Evolutionary conservation across 2,329 filamentous ascomycete genomes (phyloP).

Genomic region (Penicillium concentricum): DNA sequence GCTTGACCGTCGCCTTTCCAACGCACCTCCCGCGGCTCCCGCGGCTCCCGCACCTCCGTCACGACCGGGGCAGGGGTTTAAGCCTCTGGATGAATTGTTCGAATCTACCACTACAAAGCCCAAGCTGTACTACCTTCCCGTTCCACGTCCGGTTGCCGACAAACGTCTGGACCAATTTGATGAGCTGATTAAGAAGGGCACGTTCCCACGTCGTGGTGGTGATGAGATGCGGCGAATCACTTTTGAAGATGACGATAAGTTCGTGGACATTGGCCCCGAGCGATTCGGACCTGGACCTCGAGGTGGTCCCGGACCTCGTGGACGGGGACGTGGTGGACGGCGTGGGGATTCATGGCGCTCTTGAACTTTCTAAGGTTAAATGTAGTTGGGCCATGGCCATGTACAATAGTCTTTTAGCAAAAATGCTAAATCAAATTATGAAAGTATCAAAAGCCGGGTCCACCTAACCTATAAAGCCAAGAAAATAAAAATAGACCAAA

Average conservation of each 20-base stretch:
- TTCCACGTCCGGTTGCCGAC: conserved; percentile 62
- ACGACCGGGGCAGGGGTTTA: conserved; percentile 47
- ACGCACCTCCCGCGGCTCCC: conserved; percentile 19
- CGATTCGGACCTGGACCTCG: conserved; percentile 38
- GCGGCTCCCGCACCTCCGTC: conserved; percentile 20
- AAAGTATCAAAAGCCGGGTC: neutral
- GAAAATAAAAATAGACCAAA: conserved; percentile 7
- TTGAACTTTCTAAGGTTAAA: conserved; percentile 16
- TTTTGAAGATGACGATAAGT: conserved; percentile 64
- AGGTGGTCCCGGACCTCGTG: conserved; percentile 26
- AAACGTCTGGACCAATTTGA: conserved; percentile 63
- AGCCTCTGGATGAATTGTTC: conserved; percentile 61
- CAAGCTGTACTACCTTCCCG: conserved; percentile 65
- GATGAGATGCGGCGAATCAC: conserved; percentile 68
- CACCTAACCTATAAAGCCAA: neutral
- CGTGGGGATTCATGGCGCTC: conserved; percentile 26
- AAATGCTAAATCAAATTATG: neutral
- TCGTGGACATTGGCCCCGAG: conserved; percentile 72
- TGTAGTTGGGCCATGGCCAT: conserved; percentile 3
- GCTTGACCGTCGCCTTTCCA: conserved; percentile 27
- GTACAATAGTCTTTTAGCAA: conserved; percentile 13
- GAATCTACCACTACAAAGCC: conserved; percentile 61
- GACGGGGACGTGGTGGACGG: conserved; percentile 34
- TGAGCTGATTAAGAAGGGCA: conserved; percentile 40
- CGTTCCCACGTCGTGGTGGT: conserved; percentile 38